Conservation (phyloP, 495 filamentous ascomycete genomes). For the Margaritispora aquatica region DNA sequence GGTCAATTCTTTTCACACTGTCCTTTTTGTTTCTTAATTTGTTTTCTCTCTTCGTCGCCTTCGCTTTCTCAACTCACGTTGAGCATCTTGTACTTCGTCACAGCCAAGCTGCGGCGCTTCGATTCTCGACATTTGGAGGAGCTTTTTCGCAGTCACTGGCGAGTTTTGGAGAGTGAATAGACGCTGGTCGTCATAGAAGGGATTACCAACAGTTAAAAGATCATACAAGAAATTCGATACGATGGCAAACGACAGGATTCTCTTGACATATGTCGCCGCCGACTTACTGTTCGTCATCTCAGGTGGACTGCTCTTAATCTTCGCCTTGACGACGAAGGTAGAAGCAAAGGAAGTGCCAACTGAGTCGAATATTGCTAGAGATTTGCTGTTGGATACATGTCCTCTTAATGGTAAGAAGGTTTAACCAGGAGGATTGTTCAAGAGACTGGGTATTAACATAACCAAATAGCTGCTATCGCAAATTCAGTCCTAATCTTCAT, state of each 20-base stretch:
- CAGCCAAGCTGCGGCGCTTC: neutral
- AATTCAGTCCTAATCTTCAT: slow-evolving; percentile 57
- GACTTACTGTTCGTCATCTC: slow-evolving; percentile 57
- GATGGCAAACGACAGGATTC: slow-evolving; percentile 38
- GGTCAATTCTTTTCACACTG: slow-evolving; percentile 8
- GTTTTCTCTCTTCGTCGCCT: too few species aligned
- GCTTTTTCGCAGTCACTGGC: neutral
- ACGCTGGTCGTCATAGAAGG: slow-evolving; percentile 40
- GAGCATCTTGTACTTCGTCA: neutral
- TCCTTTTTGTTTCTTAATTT: slow-evolving; percentile 6
- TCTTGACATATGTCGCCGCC: slow-evolving; percentile 46
- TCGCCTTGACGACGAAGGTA: slow-evolving; percentile 51
- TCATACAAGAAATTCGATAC: neutral
- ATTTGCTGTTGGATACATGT: slow-evolving; percentile 54
- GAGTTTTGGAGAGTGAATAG: slow-evolving; percentile 19
- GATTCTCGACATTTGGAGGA: neutral
- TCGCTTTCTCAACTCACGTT: neutral
- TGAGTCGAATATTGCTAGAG: slow-evolving; percentile 49
- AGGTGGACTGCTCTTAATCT: slow-evolving; percentile 57
- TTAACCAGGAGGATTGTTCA: neutral
- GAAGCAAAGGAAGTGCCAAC: slow-evolving; percentile 38
- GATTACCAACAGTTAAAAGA: neutral
- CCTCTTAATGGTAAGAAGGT: slow-evolving; percentile 48
- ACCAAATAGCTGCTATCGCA: slow-evolving; percentile 52
- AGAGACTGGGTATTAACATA: too few species aligned